Conservation (phyloP, 2,329 filamentous ascomycete genomes). For the Xylariaceae sp. region DNA sequence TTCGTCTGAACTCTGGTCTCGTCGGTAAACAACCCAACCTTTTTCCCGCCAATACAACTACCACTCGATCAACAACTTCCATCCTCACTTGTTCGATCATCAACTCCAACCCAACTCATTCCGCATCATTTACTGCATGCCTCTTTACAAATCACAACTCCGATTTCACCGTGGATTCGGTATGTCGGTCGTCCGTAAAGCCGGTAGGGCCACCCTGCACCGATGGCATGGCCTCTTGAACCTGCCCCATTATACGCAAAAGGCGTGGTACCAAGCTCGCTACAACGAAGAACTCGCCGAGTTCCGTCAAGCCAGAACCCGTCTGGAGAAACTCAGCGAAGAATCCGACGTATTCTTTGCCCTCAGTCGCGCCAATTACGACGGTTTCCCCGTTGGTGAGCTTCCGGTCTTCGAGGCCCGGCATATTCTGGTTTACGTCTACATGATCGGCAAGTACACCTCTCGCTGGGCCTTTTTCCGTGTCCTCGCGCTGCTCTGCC, state of each 20-base stretch:
- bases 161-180: no score
- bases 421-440: constrained; percentile 32
- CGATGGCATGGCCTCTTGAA: constrained; percentile 19
- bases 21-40: no score
- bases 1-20: no score
- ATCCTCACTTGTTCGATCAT: no score
- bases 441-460: constrained; percentile 41
- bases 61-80: no score
- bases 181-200: background rate
- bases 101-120: no score
- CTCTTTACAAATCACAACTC: no score
- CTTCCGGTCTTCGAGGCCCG: constrained; percentile 25
- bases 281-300: constrained; percentile 37
- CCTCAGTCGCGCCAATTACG: constrained; percentile 3
- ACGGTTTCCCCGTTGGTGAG: constrained; percentile 27
- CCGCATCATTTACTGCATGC: no score
- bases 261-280: constrained; percentile 36
- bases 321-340: background rate
- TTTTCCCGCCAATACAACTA: no score
- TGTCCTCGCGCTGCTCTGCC: constrained; percentile 31
- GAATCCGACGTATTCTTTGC: constrained; percentile 1
- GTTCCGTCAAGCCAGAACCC: constrained; percentile 28
- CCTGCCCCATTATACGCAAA: constrained; percentile 31
- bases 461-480: constrained; percentile 39
- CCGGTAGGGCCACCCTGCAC: background rate